Percentiles rank a stretch among this genome's conserved stretches.
phyloP scores from a whole-genome alignment of 2,329 filamentous ascomycete species.

The Phaeoacremonium minimum region DNA sequence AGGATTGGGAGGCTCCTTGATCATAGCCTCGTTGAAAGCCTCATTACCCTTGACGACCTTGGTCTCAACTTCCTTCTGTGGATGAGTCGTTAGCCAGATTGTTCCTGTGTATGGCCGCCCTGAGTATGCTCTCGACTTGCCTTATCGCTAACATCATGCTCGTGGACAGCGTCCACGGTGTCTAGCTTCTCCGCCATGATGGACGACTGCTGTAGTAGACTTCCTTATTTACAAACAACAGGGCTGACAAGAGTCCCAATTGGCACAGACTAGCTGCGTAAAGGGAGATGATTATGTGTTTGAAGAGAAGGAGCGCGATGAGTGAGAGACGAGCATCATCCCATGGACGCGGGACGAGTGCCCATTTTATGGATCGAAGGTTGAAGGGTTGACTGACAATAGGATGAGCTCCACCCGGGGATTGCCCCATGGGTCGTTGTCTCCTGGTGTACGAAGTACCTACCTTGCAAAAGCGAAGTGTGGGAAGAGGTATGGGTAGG shows the following conservation, averaged over 20 bases:
- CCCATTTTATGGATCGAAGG: background rate
- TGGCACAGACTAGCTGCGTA: background rate
- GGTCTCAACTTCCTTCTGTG: slow-evolving; percentile 21
- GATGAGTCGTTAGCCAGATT: background rate
- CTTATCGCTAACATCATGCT: background rate
- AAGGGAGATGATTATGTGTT: background rate
- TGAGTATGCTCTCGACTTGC: too few relatives aligned
- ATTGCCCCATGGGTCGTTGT: background rate
- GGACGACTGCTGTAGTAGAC: background rate
- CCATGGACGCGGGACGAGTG: background rate
- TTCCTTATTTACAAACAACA: background rate
- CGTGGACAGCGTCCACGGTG: background rate
- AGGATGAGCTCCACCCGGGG: background rate
- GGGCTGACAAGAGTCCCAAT: background rate
- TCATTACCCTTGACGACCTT: slow-evolving; percentile 46
- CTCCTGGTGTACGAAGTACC: background rate
- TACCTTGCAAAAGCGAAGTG: too few relatives aligned
- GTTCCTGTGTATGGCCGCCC: background rate
- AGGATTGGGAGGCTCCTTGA: slow-evolving; percentile 44
- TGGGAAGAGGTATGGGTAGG: too few relatives aligned
- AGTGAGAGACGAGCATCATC: background rate
- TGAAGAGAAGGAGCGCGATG: background rate
- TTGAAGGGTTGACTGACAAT: background rate
- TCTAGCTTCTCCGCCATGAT: background rate
- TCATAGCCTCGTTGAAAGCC: slow-evolving; percentile 49